Percentiles rank a stretch among this genome's conserved stretches.
Conservation (phyloP, 2,329 filamentous ascomycete genomes). For the Ceratocystis lukuohia region DNA sequence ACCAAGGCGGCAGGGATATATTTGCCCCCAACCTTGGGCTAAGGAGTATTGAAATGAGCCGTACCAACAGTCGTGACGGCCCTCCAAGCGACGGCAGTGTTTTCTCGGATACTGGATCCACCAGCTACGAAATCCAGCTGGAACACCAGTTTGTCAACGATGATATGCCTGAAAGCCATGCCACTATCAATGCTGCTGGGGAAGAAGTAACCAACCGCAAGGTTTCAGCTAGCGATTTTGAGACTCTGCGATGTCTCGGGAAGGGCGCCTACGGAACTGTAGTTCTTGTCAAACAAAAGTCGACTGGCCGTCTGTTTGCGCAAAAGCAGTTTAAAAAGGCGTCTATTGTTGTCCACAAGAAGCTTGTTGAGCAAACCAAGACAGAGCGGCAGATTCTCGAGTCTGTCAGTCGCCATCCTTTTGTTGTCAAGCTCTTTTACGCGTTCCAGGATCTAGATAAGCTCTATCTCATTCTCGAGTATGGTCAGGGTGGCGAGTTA, state of each 20-base stretch:
- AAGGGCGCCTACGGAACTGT: slow-evolving; percentile 96
- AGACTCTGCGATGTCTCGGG: slow-evolving; percentile 78
- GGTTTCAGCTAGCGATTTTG: slow-evolving; percentile 85
- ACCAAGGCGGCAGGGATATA: slow-evolving; percentile 9
- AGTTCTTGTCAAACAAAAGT: slow-evolving; percentile 75
- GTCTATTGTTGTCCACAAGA: slow-evolving; percentile 86
- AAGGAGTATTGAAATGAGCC: slow-evolving; percentile 44
- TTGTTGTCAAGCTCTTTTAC: slow-evolving; percentile 96
- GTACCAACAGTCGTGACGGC: slow-evolving; percentile 42
- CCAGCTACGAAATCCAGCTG: slow-evolving; percentile 73
- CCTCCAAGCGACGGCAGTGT: slow-evolving; percentile 41
- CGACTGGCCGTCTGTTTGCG: slow-evolving; percentile 79
- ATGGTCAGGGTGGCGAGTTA: slow-evolving; percentile 90
- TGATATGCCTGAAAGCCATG: slow-evolving; percentile 22
- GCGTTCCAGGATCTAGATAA: slow-evolving; percentile 98
- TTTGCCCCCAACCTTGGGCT: slow-evolving; percentile 34
- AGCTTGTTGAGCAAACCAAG: slow-evolving; percentile 91
- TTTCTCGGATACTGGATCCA: slow-evolving; percentile 52
- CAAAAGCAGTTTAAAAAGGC: slow-evolving; percentile 99
- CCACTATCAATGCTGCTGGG: slow-evolving; percentile 28
- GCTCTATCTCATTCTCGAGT: slow-evolving; percentile 92
- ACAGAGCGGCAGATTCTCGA: slow-evolving; percentile 91
- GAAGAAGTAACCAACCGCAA: slow-evolving; percentile 41
- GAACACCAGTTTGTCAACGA: slow-evolving; percentile 61
- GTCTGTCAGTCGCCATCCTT: slow-evolving; percentile 89